Conservation (phyloP, 2,329 filamentous ascomycete species). For the Pseudodiploospora longispora region DNA sequence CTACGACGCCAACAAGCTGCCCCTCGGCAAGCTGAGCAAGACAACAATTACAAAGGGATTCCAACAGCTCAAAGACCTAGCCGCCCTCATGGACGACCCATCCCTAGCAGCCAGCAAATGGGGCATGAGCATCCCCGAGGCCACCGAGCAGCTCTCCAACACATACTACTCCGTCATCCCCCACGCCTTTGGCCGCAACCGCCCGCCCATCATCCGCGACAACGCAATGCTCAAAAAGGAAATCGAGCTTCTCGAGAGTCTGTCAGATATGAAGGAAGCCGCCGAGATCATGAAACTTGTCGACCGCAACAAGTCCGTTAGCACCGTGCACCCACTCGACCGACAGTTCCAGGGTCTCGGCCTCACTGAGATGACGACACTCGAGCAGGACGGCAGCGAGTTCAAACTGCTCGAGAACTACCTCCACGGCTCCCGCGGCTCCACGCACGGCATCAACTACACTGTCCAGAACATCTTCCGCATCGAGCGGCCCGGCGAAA, state of each 20-base stretch:
- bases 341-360: conserved; percentile 63
- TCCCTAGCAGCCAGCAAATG: conserved; percentile 37
- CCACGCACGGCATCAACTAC: conserved; percentile 56
- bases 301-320: conserved; percentile 36
- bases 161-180: conserved; percentile 76
- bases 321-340: conserved; percentile 58
- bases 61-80: conserved; percentile 66
- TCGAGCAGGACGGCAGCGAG: conserved; percentile 52
- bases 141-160: conserved; percentile 62
- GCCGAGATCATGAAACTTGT: conserved; percentile 63
- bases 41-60: conserved; percentile 68
- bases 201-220: conserved; percentile 59
- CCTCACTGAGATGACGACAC: conserved; percentile 67
- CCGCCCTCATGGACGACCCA: conserved; percentile 53
- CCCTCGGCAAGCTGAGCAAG: conserved; percentile 77
- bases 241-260: conserved; percentile 68
- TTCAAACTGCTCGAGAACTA: conserved; percentile 59
- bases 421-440: conserved; percentile 56
- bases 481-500: conserved; percentile 67
- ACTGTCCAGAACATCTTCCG: conserved; percentile 70
- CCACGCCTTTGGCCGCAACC: conserved; percentile 66
- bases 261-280: conserved; percentile 80
- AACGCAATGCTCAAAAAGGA: conserved; percentile 59
- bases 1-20: conserved; percentile 69
- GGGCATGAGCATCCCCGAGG: conserved; percentile 24